These are phyloP conservation scores for Ogataea paradorogensis DNA, from an alignment of 805 yeast genomes.

Conservation along the genomic window DNA sequence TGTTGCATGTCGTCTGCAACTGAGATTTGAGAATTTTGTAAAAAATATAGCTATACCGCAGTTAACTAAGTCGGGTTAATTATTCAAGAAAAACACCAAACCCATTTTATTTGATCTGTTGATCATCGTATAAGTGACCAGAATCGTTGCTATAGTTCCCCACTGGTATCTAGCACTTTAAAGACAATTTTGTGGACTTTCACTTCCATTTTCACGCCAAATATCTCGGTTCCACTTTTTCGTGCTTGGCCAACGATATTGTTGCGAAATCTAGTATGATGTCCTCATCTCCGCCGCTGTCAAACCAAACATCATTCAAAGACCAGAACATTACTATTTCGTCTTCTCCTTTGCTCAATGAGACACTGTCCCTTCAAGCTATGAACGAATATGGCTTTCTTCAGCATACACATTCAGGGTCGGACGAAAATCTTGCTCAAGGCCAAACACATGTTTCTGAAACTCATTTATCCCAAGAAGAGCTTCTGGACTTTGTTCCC, in stretches of 20 bases:
- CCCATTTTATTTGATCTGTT: constrained; percentile 1
- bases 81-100: constrained; percentile 1
- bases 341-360: constrained; percentile 26
- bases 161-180: background rate
- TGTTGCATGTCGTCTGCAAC: background rate
- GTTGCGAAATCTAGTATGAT: constrained; percentile 25
- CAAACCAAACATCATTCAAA: constrained; percentile 19
- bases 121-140: background rate
- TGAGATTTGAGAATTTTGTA: constrained; percentile 9
- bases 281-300: constrained; percentile 35
- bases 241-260: constrained; percentile 6
- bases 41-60: constrained; percentile 12
- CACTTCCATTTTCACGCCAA: background rate
- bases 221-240: background rate
- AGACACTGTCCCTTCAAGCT: constrained; percentile 20
- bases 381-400: constrained; percentile 17
- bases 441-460: constrained; percentile 6
- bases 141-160: background rate
- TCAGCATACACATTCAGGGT: constrained; percentile 7
- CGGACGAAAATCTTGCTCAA: constrained; percentile 4
- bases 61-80: constrained; percentile 12
- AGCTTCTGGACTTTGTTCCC: constrained; percentile 30
- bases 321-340: constrained; percentile 18
- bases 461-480: constrained; percentile 12
- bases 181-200: background rate